Base-by-base conservation (phyloP, 2,329 filamentous ascomycete species). In the Daldinia eschscholtzii region DNA sequence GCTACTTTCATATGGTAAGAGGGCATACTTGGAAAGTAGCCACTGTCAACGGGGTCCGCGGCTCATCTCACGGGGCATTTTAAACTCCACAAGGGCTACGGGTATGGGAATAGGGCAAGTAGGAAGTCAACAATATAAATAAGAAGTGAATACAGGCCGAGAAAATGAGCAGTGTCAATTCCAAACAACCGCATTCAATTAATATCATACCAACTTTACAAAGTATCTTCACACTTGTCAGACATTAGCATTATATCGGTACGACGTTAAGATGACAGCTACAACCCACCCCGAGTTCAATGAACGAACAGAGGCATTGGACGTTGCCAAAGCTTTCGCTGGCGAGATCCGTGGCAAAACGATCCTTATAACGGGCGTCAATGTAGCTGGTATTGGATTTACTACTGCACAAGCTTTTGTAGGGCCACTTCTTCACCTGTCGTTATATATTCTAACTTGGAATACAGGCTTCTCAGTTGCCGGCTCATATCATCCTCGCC, bases 301-400 rank as follows among this genome's bases (percentile, higher is more conserved):
- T 56, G 63, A 63, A 1, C 67, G 77, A 0, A 83, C 82, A 15
- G 79, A 81, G 67, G 80, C 70, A n/a, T 59, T 79, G 7, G 80
- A 82, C 23, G 81, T 83, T 12, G 80, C 80, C 23, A 73, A 76
- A 42, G 75, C 76, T 15, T 83, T 83, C 59, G 70, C 75, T 7
- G 72, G 76, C 5, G 62, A 57, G 1, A 75, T 83, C 65, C 72
- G 61, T 4, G 80, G 79, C 26, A 83, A 80, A 73, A 81, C 79
- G 5, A 73, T 79, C 6, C 50, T 79, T 3, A 70, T 79, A 4
- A 82, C 81, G 0, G 81, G 81, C 23, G 78, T 78, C 10, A 81
- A 81, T 58, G 74, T 65, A 9, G 68, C 59, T 5, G 79, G 79
- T 5, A 76, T 82, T 48, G 80, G 79, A 0, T 81, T 77, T 60